These are phyloP conservation scores for Paramecium sexaurelia DNA, from an alignment of 73 alveolate species.

Conservation along the genomic window DNA sequence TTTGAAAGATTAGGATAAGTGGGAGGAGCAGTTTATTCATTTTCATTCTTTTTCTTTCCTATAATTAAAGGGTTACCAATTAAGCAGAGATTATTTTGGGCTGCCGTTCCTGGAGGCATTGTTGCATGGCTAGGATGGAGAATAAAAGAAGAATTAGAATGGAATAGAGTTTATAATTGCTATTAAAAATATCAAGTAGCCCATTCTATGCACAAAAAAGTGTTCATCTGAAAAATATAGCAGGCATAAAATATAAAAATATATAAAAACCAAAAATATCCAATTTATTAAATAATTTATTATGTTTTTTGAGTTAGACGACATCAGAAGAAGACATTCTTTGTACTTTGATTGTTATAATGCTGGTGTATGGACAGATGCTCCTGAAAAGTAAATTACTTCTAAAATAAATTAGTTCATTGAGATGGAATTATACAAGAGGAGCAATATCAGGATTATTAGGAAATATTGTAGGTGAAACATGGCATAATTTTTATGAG, in stretches of 20 bases:
- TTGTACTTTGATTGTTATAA: slow-evolving; percentile 61
- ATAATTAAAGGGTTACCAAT: slow-evolving; percentile 29
- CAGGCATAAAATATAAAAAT: neutral
- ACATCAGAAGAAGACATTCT: slow-evolving; percentile 67
- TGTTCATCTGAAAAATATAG: neutral
- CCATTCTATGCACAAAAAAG: slow-evolving; percentile 24
- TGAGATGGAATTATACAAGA: slow-evolving; percentile 63
- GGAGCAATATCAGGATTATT: slow-evolving; percentile 61
- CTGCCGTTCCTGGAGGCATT: neutral
- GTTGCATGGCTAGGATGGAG: neutral
- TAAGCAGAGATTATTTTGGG: slow-evolving; percentile 15
- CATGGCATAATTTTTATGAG: neutral
- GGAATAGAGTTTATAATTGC: slow-evolving; percentile 42
- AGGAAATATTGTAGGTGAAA: slow-evolving; percentile 27
- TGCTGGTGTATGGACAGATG: slow-evolving; percentile 63
- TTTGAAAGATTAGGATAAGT: slow-evolving; percentile 32
- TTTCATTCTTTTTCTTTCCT: slow-evolving; percentile 16
- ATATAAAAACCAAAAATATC: neutral
- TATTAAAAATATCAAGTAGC: slow-evolving; percentile 40
- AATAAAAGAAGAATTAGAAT: neutral
- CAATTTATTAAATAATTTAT: slow-evolving; percentile 15
- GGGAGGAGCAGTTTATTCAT: slow-evolving; percentile 7
- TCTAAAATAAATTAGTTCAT: neutral
- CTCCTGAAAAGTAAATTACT: slow-evolving; percentile 58
- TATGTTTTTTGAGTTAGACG: slow-evolving; percentile 69